These are phyloP conservation scores for Raffaelea albimanens DNA, from an alignment of 2,329 filamentous ascomycete genomes.

Conservation along the genomic window DNA sequence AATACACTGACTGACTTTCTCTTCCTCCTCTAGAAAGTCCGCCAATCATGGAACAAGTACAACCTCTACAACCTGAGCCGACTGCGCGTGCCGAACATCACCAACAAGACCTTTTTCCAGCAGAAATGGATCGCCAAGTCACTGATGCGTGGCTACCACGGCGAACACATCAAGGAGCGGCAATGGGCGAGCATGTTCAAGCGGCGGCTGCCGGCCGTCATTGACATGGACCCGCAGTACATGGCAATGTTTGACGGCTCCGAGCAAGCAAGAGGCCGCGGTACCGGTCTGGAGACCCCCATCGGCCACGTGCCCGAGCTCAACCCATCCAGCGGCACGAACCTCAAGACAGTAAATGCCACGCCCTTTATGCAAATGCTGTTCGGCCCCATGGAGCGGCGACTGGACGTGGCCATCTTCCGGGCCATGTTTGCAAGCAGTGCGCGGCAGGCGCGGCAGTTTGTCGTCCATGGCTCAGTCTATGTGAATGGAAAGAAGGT, in stretches of 20 bases:
- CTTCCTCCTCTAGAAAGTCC: constrained; percentile 59
- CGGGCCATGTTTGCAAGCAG: constrained; percentile 90
- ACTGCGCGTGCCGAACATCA: constrained; percentile 31
- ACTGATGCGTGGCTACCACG: constrained; percentile 76
- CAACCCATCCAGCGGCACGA: constrained; percentile 11
- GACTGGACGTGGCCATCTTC: constrained; percentile 91
- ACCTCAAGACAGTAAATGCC: constrained; percentile 24
- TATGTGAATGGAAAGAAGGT: constrained; percentile 97
- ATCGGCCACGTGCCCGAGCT: neutral
- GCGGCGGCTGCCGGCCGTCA: constrained; percentile 67
- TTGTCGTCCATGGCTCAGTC: constrained; percentile 85
- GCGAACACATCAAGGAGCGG: constrained; percentile 85
- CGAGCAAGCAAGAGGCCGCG: constrained; percentile 72
- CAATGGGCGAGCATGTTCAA: constrained; percentile 94
- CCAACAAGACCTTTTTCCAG: constrained; percentile 73
- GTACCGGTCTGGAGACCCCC: constrained; percentile 47
- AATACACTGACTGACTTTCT: no score
- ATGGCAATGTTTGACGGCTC: constrained; percentile 76
- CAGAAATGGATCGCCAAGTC: constrained; percentile 96
- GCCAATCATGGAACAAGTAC: constrained; percentile 96
- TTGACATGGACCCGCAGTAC: constrained; percentile 74
- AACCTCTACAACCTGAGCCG: constrained; percentile 81
- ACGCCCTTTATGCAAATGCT: constrained; percentile 97
- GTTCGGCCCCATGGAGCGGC: constrained; percentile 81
- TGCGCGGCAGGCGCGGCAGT: constrained; percentile 83